A percentile compares a stretch with the other conserved stretches of the same genome.
phyloP scores from a whole-genome alignment of 495 filamentous ascomycete genomes.

The Bathelium albidoporum region DNA sequence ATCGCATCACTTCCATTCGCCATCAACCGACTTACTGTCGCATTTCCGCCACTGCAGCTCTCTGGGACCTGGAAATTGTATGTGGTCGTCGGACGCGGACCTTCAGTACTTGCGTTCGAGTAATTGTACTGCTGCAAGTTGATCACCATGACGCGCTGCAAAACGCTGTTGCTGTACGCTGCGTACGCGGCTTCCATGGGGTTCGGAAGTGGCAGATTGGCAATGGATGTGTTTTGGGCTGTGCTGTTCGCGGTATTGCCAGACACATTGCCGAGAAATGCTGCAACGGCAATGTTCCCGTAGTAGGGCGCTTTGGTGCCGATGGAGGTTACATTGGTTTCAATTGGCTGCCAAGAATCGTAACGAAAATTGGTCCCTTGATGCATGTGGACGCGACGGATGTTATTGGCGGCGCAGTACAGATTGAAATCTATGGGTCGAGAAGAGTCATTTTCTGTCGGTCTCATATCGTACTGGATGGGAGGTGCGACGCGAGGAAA shows the following conservation, averaged over 20 bases:
- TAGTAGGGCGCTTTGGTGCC: constrained; percentile 62
- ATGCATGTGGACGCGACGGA: constrained; percentile 57
- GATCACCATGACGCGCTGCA: constrained; percentile 45
- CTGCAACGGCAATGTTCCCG: constrained; percentile 51
- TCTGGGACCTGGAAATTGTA: constrained; percentile 40
- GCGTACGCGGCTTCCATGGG: constrained; percentile 49
- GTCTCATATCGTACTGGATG: neutral
- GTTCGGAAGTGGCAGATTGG: constrained; percentile 35
- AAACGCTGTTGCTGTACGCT: constrained; percentile 38
- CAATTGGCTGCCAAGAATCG: constrained; percentile 48
- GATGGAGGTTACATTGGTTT: constrained; percentile 39
- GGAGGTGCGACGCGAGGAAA: neutral
- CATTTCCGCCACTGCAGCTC: constrained; percentile 25
- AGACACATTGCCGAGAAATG: constrained; percentile 39
- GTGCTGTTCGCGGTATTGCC: constrained; percentile 6
- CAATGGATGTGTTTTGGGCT: constrained; percentile 26
- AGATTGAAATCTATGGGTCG: constrained; percentile 48
- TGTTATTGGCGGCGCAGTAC: constrained; percentile 45
- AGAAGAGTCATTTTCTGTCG: neutral
- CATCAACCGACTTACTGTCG: constrained; percentile 32
- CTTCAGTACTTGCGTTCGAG: constrained; percentile 28
- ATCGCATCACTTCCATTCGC: constrained; percentile 58
- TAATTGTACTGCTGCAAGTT: constrained; percentile 54
- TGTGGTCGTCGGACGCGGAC: constrained; percentile 25
- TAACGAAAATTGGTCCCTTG: constrained; percentile 55